Base-by-base conservation (phyloP, 2,329 filamentous ascomycete species). In the Bimuria novae-zelandiae region DNA sequence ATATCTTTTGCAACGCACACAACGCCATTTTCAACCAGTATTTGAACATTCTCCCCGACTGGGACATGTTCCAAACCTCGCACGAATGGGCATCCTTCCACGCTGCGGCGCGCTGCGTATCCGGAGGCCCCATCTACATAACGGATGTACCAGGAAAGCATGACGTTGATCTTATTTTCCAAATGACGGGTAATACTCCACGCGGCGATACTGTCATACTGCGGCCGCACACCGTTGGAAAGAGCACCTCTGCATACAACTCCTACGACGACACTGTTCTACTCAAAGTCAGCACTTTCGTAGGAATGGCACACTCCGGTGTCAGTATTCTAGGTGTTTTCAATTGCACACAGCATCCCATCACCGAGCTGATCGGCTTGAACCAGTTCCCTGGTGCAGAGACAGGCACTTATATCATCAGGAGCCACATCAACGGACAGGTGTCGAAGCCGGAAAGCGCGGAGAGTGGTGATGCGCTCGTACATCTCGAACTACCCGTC, bases 1-100 rank as follows among this genome's bases (percentile, higher is more conserved):
- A 99, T 72, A 83, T 97, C 30, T 99, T 95, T 80, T 85, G 88
- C 58, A 99, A 97, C 68, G 93, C 93, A 0, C 89, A 97, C 74
- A 97, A 96, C 70, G 82, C 85, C 27, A 79, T 97, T 0, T 79
- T 97, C 12, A 92, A 89, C 1, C 86, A 90, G 57, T 88, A 94
- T 66, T 79, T 97, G 27, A 96, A 97, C 62, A 84, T 91, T 1
- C 76, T 97, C 0, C 93, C 94, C 0, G 92, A 97, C 72, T 89
- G 86, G 86, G 86, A 89, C 65, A 89, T 89, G 86, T 89, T 89
- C 65, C 86, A 89, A 64, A 88, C 86, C 1, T 79, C 77, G 17
- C 84, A 88, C 60, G 76, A 80, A 1, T 96, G 90, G 70, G 89
- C 89, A 0, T 84, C 82, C 0, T 96, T 94, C 69, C 94, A 99